Evolutionary conservation across 1,284 basidiomycete genomes (phyloP), one percentile per base, ranked within the genome.

Genomic region (Uromyces viciae-fabae): DNA sequence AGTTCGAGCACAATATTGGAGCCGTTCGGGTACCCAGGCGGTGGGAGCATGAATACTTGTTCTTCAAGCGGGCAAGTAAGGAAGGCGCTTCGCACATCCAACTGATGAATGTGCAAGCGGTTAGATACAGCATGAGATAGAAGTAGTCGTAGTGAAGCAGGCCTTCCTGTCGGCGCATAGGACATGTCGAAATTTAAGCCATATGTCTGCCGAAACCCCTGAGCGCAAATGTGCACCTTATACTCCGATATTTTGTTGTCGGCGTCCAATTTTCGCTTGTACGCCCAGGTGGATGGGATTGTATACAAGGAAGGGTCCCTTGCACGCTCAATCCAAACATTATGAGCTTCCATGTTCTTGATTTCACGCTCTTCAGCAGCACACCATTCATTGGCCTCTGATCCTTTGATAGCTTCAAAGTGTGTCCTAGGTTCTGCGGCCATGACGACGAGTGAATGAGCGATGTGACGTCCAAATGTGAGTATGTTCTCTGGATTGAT

Each of bases 101-200:
- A 17, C 25, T 66, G 62, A 19, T 66, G 62, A 25, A 62, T n/a
- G n/a, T 14, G n/a, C 11, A n/a, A 28, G 25, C 25, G 9, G 31
- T 62, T n/a, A 62, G 22, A 62, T 25, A 33, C 58, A 28, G 58
- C 22, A 62, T 11, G 22, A 11, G 46, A 49, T 11, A 68, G n/a
- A 14, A 68, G 38, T 15, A 68, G 36, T 49, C 19, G 42, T 43
- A 72, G 42, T 25, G 42, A 46, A 42, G 36, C 7, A 15, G 31
- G 36, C 38, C 28, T 42, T n/a, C 69, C 69, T 7, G 69, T 72
- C 7, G 69, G 69, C 5, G 69, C 69, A 72, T 33, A 72, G n/a
- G 36, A 43, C 19, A 42, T 19, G 5, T 25, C 38, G 31, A 33
- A 72, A n/a, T 72, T 40, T 11, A 72, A 15, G 15, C 69, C 69